phyloP scores from a whole-genome alignment of 345 rosid genomes.

The Barbarea vulgaris region DNA sequence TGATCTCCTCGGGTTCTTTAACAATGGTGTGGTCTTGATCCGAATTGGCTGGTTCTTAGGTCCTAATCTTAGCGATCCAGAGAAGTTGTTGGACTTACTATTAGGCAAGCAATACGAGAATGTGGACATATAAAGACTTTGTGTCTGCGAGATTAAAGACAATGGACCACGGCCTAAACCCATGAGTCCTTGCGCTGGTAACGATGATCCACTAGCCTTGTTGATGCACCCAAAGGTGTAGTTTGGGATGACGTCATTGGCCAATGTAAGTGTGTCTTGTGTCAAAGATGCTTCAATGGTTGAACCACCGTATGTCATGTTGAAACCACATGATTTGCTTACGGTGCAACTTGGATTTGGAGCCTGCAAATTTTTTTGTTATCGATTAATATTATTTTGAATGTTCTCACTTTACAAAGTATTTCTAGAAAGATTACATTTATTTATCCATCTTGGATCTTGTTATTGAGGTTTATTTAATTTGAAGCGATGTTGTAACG shows the following conservation, averaged over 20 bases:
- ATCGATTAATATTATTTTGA: neutral
- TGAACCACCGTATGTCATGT: constrained; percentile 85
- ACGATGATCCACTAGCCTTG: constrained; percentile 63
- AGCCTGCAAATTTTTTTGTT: constrained; percentile 44
- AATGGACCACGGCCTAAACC: constrained; percentile 90
- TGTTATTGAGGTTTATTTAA: neutral
- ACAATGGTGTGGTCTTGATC: constrained; percentile 80
- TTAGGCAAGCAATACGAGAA: constrained; percentile 95
- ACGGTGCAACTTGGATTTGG: constrained; percentile 67
- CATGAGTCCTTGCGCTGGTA: constrained; percentile 84
- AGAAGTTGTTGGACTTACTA: constrained; percentile 67
- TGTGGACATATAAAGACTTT: constrained; percentile 64
- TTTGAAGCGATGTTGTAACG: neutral
- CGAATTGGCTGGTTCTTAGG: constrained; percentile 72
- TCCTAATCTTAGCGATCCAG: constrained; percentile 87
- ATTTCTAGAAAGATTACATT: neutral
- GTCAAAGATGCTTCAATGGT: constrained; percentile 64
- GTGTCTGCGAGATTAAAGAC: constrained; percentile 78
- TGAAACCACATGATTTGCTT: constrained; percentile 63
- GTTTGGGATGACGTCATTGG: constrained; percentile 57
- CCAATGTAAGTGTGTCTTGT: constrained; percentile 64
- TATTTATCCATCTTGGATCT: constrained; percentile 31
- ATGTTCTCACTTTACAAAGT: constrained; percentile 8
- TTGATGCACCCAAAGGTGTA: constrained; percentile 88
- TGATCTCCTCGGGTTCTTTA: constrained; percentile 77